phyloP scores from a whole-genome alignment of 352 stramenopile species.

The Globisporangium carolinianum region DNA sequence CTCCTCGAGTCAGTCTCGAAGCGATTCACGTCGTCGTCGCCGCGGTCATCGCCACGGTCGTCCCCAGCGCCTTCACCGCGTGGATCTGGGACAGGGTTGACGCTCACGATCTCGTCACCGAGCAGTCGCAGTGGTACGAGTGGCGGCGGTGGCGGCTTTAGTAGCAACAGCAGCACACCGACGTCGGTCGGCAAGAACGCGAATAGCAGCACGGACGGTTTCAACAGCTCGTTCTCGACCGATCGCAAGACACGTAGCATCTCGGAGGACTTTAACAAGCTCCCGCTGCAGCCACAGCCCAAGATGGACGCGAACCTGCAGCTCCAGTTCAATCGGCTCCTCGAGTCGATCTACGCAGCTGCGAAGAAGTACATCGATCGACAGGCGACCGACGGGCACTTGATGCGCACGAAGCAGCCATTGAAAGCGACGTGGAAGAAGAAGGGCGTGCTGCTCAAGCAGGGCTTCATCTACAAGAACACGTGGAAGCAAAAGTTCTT shows the following conservation, averaged over 20 bases:
- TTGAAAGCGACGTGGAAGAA: slow-evolving; percentile 86
- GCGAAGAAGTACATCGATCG: slow-evolving; percentile 83
- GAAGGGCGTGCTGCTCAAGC: slow-evolving; percentile 80
- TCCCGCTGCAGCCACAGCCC: slow-evolving; percentile 41
- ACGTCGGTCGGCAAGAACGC: slow-evolving; percentile 49
- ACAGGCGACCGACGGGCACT: slow-evolving; percentile 52
- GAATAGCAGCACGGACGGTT: slow-evolving; percentile 22
- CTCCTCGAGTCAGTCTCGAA: slow-evolving; percentile 81
- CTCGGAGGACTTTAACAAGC: slow-evolving; percentile 71
- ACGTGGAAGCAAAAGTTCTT: slow-evolving; percentile 87
- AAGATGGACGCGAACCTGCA: slow-evolving; percentile 87
- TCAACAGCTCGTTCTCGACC: slow-evolving; percentile 17
- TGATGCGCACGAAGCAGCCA: slow-evolving; percentile 52
- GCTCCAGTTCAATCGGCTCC: slow-evolving; percentile 68
- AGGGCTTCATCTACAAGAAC: slow-evolving; percentile 89
- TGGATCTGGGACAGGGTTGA: slow-evolving; percentile 29
- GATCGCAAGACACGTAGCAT: slow-evolving; percentile 69
- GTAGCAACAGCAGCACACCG: slow-evolving; percentile 57
- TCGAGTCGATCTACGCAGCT: slow-evolving; percentile 81
- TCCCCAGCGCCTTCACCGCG: slow-evolving; percentile 55
- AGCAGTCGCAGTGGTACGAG: slow-evolving; percentile 25
- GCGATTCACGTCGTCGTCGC: slow-evolving; percentile 61
- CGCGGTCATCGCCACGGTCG: slow-evolving; percentile 53
- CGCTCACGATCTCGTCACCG: slow-evolving; percentile 74
- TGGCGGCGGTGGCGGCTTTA: slow-evolving; percentile 18